A percentile compares a stretch with the other conserved stretches of the same genome.
phyloP scores from a whole-genome alignment of 2,329 filamentous ascomycete species.

The Botryotinia globosa region DNA sequence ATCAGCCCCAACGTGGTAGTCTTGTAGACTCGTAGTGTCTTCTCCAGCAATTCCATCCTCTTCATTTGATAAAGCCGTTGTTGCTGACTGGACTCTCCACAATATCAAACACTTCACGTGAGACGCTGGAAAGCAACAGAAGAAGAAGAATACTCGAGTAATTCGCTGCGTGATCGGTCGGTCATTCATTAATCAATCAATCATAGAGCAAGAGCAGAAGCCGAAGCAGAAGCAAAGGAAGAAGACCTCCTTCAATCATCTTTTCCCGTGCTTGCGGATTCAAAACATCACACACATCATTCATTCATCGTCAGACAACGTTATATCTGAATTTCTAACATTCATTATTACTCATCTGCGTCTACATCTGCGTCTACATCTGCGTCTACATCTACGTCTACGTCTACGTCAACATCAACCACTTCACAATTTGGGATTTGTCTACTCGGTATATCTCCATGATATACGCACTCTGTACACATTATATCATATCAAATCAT shows the following conservation, averaged over 20 bases:
- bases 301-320: neutral
- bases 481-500: neutral
- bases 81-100: slow-evolving; percentile 2
- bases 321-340: neutral
- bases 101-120: slow-evolving; percentile 2
- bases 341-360: neutral
- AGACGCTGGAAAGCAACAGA: neutral
- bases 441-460: neutral
- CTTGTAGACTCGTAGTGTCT: neutral
- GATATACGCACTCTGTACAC: neutral
- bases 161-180: neutral
- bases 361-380: neutral
- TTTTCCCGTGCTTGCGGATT: neutral
- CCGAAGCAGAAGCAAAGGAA: neutral
- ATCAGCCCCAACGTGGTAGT: neutral
- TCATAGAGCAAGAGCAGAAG: neutral
- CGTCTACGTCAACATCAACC: neutral
- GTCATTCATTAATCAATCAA: neutral
- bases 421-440: neutral
- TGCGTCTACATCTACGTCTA: too few species aligned
- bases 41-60: neutral
- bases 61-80: neutral
- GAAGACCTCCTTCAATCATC: neutral
- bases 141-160: neutral
- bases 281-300: neutral